Percentiles rank a stretch among this genome's conserved stretches.
Evolutionary conservation across 2,329 filamentous ascomycete genomes (phyloP).

Genomic region (Colletotrichum euphorbiae): DNA sequence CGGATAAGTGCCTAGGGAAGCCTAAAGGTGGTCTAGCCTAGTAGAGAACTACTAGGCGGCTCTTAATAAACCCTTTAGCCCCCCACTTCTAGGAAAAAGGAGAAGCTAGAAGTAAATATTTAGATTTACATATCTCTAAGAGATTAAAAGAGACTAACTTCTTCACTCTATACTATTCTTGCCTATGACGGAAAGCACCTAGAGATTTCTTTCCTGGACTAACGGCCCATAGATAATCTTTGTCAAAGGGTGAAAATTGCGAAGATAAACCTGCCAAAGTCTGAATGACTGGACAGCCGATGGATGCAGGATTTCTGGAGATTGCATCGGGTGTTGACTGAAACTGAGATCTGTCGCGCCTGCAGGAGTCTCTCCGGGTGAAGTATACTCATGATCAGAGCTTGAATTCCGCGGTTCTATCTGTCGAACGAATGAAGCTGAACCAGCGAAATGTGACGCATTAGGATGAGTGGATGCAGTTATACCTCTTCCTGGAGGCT

Average conservation of each 20-base stretch:
- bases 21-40: too few relatives aligned
- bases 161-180: too few relatives aligned
- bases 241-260: constrained; percentile 79
- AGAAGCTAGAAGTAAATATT: too few relatives aligned
- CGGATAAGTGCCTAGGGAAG: too few relatives aligned
- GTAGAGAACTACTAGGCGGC: too few relatives aligned
- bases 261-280: constrained; percentile 79
- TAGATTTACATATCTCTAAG: too few relatives aligned
- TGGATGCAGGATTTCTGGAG: constrained; percentile 8
- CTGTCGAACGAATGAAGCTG: background rate
- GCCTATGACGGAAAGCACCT: too few relatives aligned
- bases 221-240: constrained; percentile 79
- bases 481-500: constrained; percentile 19
- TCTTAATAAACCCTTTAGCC: too few relatives aligned
- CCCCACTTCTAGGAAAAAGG: too few relatives aligned
- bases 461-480: accelerated
- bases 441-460: background rate
- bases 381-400: background rate
- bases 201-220: constrained; percentile 58
- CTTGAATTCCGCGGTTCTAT: background rate
- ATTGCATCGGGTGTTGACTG: constrained; percentile 41
- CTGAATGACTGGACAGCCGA: constrained; percentile 52
- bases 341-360: constrained; percentile 8
- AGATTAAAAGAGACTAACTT: too few relatives aligned
- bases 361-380: background rate